phyloP scores from a whole-genome alignment of 371 early-diverging fungal species.

The Apophysomyces ossiformis region DNA sequence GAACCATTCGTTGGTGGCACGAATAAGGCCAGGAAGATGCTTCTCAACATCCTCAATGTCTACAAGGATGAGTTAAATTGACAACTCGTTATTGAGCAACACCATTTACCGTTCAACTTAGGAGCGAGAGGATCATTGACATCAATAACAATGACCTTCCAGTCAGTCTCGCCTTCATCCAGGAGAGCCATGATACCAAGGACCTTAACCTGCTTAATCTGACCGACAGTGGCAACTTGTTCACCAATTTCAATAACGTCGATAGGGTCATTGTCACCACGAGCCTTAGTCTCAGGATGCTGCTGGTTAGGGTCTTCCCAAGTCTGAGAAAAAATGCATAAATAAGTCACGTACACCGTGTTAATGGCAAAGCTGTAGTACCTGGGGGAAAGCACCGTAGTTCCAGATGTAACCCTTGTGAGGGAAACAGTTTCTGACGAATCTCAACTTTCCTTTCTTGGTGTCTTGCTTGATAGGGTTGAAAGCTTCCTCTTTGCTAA shows the following conservation, averaged over 20 bases:
- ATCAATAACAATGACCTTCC: conserved; percentile 97
- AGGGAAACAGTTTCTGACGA: conserved; percentile 94
- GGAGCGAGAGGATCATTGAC: conserved; percentile 85
- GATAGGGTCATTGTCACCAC: conserved; percentile 96
- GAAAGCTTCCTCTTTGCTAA: conserved; percentile 78
- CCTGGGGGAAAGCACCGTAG: conserved; percentile 93
- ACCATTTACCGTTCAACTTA: conserved; percentile 71
- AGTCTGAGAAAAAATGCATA: conserved; percentile 55
- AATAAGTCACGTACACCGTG: background rate
- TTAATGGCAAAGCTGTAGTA: conserved; percentile 12
- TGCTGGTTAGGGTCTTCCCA: conserved; percentile 93
- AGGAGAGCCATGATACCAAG: conserved; percentile 93
- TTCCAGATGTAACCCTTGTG: conserved; percentile 98
- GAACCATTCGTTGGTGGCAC: conserved; percentile 97
- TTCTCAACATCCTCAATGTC: conserved; percentile 95
- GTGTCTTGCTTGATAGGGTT: conserved; percentile 98
- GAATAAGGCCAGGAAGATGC: conserved; percentile 89
- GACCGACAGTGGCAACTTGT: conserved; percentile 40
- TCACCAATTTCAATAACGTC: conserved; percentile 87
- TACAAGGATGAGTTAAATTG: conserved; percentile 20
- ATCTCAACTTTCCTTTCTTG: conserved; percentile 93
- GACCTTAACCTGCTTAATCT: conserved; percentile 91
- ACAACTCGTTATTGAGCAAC: background rate
- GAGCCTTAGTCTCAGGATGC: conserved; percentile 80
- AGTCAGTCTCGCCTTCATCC: conserved; percentile 97